Conservation (phyloP, 106 monocot species). For the Acorus gramineus region DNA sequence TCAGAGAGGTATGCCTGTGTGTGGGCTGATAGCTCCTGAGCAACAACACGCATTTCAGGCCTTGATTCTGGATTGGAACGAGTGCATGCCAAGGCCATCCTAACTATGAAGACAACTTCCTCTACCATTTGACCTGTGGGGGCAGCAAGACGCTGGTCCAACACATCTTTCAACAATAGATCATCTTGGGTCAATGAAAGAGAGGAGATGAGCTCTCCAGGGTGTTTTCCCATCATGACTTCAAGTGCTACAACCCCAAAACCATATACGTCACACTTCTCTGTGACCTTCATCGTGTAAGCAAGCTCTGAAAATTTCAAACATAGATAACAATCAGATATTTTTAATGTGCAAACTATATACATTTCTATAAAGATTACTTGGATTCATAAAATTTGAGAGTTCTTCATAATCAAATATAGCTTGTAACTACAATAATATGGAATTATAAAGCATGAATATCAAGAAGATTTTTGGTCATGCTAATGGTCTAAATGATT, state of each 20-base stretch:
- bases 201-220: slow-evolving; percentile 22
- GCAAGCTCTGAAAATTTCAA: slow-evolving; percentile 25
- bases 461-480: no score
- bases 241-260: slow-evolving; percentile 33
- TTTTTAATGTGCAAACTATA: no score
- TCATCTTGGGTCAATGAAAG: slow-evolving; percentile 9
- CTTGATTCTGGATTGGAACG: slow-evolving; percentile 22
- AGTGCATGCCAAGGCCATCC: slow-evolving; percentile 44
- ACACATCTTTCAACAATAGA: slow-evolving; percentile 32
- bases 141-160: slow-evolving; percentile 49
- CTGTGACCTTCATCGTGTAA: slow-evolving; percentile 28
- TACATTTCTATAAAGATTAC: no score
- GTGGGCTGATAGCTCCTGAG: slow-evolving; percentile 56
- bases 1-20: slow-evolving; percentile 30
- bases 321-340: no score
- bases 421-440: no score
- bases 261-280: slow-evolving; percentile 33
- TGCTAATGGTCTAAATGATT: no score
- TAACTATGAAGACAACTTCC: slow-evolving; percentile 52
- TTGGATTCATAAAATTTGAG: no score
- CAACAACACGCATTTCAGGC: slow-evolving; percentile 53
- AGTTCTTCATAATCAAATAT: no score
- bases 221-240: slow-evolving; percentile 28
- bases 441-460: no score
- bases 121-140: slow-evolving; percentile 55